Evolutionary conservation across 1,284 basidiomycete genomes (phyloP).

Genomic region (Baeospora myosura): DNA sequence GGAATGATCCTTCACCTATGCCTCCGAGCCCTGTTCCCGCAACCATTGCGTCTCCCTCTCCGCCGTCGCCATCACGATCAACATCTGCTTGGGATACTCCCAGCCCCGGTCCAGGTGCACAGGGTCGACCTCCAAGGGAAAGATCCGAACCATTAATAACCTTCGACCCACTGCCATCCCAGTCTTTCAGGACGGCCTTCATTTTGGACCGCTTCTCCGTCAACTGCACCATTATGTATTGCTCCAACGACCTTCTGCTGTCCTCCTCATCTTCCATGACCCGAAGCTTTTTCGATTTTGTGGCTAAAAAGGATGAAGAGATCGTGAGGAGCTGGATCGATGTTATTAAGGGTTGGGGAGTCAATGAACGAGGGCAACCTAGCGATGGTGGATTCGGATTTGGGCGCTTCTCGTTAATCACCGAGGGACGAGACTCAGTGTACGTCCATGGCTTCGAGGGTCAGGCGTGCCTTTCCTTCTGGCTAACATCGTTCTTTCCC

Average conservation of each 20-base stretch:
- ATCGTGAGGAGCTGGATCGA: constrained; percentile 64
- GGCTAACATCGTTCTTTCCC: neutral
- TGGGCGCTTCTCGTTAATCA: constrained; percentile 53
- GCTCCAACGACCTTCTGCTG: constrained; percentile 63
- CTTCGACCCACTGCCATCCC: constrained; percentile 52
- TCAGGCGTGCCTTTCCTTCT: neutral
- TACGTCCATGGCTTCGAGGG: constrained; percentile 20
- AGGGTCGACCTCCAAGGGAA: constrained; percentile 2
- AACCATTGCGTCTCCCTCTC: constrained; percentile 9
- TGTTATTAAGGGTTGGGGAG: constrained; percentile 69
- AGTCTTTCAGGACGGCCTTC: constrained; percentile 62
- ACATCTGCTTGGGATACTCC: constrained; percentile 9
- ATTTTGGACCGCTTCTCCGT: constrained; percentile 68
- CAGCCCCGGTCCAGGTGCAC: constrained; percentile 10
- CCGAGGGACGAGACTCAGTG: constrained; percentile 55
- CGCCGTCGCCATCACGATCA: constrained; percentile 23
- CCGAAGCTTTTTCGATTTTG: constrained; percentile 70
- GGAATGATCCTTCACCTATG: constrained; percentile 67
- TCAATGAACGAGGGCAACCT: constrained; percentile 71
- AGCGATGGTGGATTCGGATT: constrained; percentile 77
- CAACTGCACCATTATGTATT: constrained; percentile 56
- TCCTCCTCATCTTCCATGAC: constrained; percentile 48
- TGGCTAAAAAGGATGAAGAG: constrained; percentile 50
- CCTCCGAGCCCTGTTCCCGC: constrained; percentile 30
- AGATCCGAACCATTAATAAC: constrained; percentile 25